Conservation (phyloP, 495 filamentous ascomycete species). For the Ascodesmis nigricans region DNA sequence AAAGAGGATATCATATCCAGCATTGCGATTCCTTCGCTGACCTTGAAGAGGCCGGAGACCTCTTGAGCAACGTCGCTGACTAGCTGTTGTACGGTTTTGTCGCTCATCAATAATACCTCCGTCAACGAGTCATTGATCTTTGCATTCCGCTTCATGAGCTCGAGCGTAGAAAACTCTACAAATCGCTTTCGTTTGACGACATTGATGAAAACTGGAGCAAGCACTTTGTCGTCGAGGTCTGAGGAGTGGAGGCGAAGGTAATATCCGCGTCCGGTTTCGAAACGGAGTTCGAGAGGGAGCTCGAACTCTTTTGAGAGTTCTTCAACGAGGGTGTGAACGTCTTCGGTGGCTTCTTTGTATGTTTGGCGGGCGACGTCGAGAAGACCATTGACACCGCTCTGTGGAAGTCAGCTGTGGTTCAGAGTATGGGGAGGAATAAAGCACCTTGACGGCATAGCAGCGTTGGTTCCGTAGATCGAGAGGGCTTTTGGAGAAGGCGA, state of each 20-base stretch:
- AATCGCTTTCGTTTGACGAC: constrained; percentile 43
- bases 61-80: constrained; percentile 42
- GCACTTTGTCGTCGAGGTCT: constrained; percentile 37
- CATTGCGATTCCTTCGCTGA: constrained; percentile 70
- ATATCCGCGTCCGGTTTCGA: constrained; percentile 54
- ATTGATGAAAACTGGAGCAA: constrained; percentile 63
- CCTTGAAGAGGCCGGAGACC: constrained; percentile 46
- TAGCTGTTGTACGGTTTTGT: constrained; percentile 45
- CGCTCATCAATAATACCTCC: constrained; percentile 37
- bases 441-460: constrained; percentile 73
- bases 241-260: constrained; percentile 46
- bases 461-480: constrained; percentile 80
- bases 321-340: constrained; percentile 47
- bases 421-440: no score
- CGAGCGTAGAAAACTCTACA: constrained; percentile 69
- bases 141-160: constrained; percentile 41
- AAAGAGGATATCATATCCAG: constrained; percentile 75
- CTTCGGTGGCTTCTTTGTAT: constrained; percentile 64
- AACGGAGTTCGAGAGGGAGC: constrained; percentile 44
- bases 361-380: constrained; percentile 70
- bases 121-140: constrained; percentile 51
- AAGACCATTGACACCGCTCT: constrained; percentile 68
- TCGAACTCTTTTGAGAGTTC: constrained; percentile 40
- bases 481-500: constrained; percentile 52
- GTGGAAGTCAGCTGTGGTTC: constrained; percentile 8